Percentiles rank a stretch among this genome's conserved stretches.
Evolutionary conservation across 257 asterid species (phyloP).

Genomic region (Coffea canephora): DNA sequence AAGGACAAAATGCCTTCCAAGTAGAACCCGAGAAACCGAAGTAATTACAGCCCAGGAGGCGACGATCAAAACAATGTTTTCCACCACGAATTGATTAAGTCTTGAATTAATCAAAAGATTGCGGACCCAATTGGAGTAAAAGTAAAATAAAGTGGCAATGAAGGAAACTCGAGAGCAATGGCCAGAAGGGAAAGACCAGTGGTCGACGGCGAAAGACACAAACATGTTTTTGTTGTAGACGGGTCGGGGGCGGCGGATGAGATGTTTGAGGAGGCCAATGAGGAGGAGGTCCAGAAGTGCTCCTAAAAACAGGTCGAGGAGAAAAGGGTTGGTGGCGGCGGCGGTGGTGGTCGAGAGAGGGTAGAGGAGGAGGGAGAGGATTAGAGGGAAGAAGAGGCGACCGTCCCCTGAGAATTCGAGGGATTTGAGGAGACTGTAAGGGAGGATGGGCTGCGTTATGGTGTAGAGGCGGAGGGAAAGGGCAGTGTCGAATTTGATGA

Average conservation of each 20-base stretch:
- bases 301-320: constrained; percentile 60
- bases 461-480: constrained; percentile 67
- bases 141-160: constrained; percentile 52
- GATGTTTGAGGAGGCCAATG: constrained; percentile 62
- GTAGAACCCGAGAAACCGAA: constrained; percentile 66
- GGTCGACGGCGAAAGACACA: constrained; percentile 79
- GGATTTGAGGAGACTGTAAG: constrained; percentile 62
- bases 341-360: constrained; percentile 25
- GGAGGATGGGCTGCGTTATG: constrained; percentile 65
- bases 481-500: constrained; percentile 52
- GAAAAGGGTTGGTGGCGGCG: constrained; percentile 30
- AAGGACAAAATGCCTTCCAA: constrained; percentile 76
- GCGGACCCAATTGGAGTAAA: constrained; percentile 27
- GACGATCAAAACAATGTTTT: constrained; percentile 36
- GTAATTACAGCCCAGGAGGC: constrained; percentile 61
- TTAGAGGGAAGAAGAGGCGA: constrained; percentile 76
- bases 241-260: constrained; percentile 78
- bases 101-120: constrained; percentile 16
- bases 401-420: constrained; percentile 96
- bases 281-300: constrained; percentile 59
- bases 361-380: constrained; percentile 49
- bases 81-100: constrained; percentile 28
- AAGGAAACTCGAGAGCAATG: constrained; percentile 74
- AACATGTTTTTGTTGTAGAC: constrained; percentile 84
- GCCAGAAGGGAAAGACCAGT: constrained; percentile 97